phyloP scores from a whole-genome alignment of 768 basidiomycete genomes.

The Rhodosporidiobolus sp. region DNA sequence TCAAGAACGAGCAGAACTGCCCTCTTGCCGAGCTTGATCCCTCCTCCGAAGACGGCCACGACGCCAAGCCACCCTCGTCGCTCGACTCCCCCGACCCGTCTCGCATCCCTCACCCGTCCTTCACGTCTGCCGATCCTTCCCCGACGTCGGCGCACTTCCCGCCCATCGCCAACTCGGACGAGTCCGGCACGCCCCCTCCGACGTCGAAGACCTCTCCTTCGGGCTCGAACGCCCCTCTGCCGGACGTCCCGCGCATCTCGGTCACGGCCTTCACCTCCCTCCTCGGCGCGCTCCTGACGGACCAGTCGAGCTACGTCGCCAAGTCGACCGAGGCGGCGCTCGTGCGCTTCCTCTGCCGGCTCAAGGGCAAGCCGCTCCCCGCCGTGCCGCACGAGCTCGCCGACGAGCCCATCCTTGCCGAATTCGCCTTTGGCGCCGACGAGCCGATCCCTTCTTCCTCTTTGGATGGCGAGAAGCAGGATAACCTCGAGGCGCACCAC shows the following conservation, averaged over 20 bases:
- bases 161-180: slow-evolving; percentile 4
- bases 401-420: neutral
- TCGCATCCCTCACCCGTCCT: neutral
- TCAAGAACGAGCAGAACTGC: slow-evolving; percentile 28
- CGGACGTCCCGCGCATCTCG: slow-evolving; percentile 52
- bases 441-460: neutral
- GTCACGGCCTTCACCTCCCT: slow-evolving; percentile 88
- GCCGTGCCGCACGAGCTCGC: neutral
- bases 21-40: slow-evolving; percentile 33
- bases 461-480: slow-evolving; percentile 12
- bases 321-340: slow-evolving; percentile 70
- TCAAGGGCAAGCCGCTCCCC: slow-evolving; percentile 52
- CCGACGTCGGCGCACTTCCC: slow-evolving; percentile 2
- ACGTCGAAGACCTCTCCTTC: slow-evolving; percentile 27
- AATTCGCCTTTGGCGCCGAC: neutral
- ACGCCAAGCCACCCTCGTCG: neutral
- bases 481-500: slow-evolving; percentile 45
- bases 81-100: neutral
- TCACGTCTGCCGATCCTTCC: slow-evolving; percentile 2
- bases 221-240: neutral
- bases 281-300: slow-evolving; percentile 80
- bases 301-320: slow-evolving; percentile 69
- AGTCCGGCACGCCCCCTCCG: slow-evolving; percentile 18
- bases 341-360: slow-evolving; percentile 70
- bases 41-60: neutral